Conservation (phyloP, 169 alveolate genomes). For the Pseudocohnilembus persalinus region DNA sequence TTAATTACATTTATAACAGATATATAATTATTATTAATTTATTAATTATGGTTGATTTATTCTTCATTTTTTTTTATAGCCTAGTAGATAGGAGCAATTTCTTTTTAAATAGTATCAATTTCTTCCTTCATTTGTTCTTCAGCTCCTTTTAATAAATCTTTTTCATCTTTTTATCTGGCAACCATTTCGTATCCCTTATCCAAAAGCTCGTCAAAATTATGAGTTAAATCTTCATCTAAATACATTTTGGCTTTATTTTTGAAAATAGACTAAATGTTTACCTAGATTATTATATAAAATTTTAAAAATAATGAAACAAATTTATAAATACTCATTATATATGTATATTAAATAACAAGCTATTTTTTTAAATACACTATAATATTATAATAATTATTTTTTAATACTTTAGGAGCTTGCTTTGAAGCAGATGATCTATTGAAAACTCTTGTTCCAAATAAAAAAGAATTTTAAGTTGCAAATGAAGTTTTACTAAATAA, state of each 20-base stretch:
- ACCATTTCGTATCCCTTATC: constrained; percentile 28
- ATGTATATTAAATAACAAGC: too few relatives aligned
- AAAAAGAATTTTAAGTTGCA: constrained; percentile 17
- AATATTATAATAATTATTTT: too few relatives aligned
- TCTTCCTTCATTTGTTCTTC: constrained; percentile 21
- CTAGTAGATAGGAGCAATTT: constrained; percentile 13
- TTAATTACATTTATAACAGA: neutral
- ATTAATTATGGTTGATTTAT: neutral
- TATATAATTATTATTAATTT: neutral
- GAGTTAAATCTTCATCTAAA: constrained; percentile 22
- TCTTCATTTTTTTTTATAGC: constrained; percentile 8
- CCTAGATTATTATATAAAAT: neutral
- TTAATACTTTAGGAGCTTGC: neutral
- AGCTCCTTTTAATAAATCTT: constrained; percentile 8
- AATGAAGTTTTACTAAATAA: constrained; percentile 19
- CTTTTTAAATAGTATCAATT: constrained; percentile 1
- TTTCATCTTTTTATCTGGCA: constrained; percentile 11
- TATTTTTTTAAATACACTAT: constrained; percentile 22
- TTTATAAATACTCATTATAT: too few relatives aligned
- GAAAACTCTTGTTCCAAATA: constrained; percentile 15
- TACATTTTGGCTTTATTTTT: constrained; percentile 20
- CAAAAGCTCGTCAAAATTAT: constrained; percentile 20
- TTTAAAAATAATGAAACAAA: too few relatives aligned
- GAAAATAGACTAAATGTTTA: constrained; percentile 10
- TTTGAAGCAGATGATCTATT: neutral